These are phyloP conservation scores for Epichloe sylvatica DNA, from an alignment of 2,329 filamentous ascomycete species.

Conservation along the genomic window DNA sequence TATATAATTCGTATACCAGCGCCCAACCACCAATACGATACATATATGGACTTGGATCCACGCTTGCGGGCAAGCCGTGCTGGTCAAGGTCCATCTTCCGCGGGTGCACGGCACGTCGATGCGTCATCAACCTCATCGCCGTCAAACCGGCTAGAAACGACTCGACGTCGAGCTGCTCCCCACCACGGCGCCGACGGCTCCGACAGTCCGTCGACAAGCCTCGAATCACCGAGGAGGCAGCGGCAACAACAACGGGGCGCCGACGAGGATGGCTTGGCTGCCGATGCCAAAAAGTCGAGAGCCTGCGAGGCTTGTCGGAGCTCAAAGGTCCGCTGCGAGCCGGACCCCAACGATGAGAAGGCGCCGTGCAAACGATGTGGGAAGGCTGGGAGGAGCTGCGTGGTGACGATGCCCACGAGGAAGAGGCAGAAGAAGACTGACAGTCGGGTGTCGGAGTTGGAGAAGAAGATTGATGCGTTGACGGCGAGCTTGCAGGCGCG, in stretches of 20 bases:
- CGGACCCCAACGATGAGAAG: conserved; percentile 46
- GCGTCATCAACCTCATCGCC: conserved; percentile 10
- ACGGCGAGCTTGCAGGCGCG: conserved; percentile 62
- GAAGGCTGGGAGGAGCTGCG: conserved; percentile 64
- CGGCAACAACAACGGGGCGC: conserved; percentile 5
- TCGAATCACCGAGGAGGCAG: conserved; percentile 1
- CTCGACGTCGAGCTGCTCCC: conserved; percentile 1
- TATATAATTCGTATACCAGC: neutral
- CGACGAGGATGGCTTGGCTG: conserved; percentile 11
- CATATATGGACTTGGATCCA: conserved; percentile 21
- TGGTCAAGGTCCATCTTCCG: conserved; percentile 10
- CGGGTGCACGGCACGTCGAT: neutral
- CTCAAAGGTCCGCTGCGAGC: conserved; percentile 75
- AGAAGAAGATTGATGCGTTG: conserved; percentile 82
- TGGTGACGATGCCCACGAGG: conserved; percentile 58
- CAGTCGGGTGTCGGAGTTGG: conserved; percentile 74
- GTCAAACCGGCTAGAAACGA: conserved; percentile 2
- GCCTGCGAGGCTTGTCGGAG: conserved; percentile 65
- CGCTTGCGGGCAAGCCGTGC: conserved; percentile 14
- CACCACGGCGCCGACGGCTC: conserved; percentile 11
- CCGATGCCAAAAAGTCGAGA: conserved; percentile 50
- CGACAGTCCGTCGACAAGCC: conserved; percentile 2
- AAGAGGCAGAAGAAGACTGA: conserved; percentile 90
- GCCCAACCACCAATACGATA: neutral
- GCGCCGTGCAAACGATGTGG: conserved; percentile 61